Base-by-base conservation (phyloP, 345 rosid species). In the Lepidium aucheri region DNA sequence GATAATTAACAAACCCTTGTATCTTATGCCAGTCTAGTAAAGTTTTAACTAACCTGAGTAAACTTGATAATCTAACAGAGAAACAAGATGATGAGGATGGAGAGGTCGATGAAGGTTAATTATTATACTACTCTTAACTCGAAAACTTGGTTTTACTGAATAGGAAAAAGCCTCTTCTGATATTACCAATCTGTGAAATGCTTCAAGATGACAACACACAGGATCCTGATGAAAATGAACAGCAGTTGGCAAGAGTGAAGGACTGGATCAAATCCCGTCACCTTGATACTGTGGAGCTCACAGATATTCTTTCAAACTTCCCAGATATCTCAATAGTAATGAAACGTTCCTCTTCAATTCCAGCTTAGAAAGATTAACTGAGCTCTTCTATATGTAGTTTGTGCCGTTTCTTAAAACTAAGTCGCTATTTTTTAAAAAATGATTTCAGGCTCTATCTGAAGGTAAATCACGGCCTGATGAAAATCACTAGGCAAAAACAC, bases 151-250 rank as follows among this genome's bases (percentile, higher is more conserved):
- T 6, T n/a, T 59, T 8, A 44, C 11, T 3, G 46, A 16, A 52
- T 2, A 26, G 8, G 45, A 59, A 43, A 43, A 26, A 60, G 44
- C 49, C 12, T 44, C 51, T 66, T 51, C 44, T 50, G 43, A 44
- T 67, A 30, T 49, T 9, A 36, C 50, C 57, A 36, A 30, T 58
- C 52, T 75, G 16, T 55, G 43, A 4, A 35, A 50, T 73, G 32
- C 60, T 58, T 45, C 63, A 72, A 85, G 96, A 84, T 73, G 76
- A 76, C 67, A 90, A 76, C 72, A 90, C 99, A 67, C 93, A 88
- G 80, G 97, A 94, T 73, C 85, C 88, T 2, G 73, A 49, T 64
- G 99, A 90, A 81, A 85, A 85, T 75, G 97, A 87, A 73, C 86
- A 82, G 30, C 92, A 94, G 74, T 64, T 86, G 65, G 77, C 65